phyloP scores from a whole-genome alignment of 495 filamentous ascomycete species.

The Aspergillus cavernicola region DNA sequence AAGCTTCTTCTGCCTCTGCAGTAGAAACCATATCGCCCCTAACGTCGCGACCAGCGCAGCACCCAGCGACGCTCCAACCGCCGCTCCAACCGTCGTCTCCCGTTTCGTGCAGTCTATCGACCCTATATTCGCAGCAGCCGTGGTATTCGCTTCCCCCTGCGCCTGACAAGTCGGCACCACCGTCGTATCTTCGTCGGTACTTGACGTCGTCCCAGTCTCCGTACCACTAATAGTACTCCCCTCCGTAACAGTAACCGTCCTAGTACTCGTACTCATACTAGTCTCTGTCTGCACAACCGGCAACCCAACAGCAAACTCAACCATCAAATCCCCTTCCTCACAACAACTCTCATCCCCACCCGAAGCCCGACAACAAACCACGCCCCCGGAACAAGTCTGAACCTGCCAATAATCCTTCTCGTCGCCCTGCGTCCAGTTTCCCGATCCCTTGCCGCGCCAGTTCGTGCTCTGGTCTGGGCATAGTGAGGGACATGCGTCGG shows the following conservation, averaged over 20 bases:
- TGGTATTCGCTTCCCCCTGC: too few relatives aligned
- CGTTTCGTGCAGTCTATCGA: not conserved
- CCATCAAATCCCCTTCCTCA: not conserved
- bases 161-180: not conserved
- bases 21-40: not conserved
- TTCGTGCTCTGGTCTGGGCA: not conserved
- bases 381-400: not conserved
- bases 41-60: not conserved
- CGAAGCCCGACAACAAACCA: not conserved
- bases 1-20: not conserved
- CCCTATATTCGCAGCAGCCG: too few relatives aligned
- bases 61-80: not conserved
- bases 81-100: not conserved
- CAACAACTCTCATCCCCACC: not conserved
- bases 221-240: too few relatives aligned
- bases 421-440: not conserved
- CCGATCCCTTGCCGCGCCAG: not conserved
- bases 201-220: not conserved
- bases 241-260: not conserved
- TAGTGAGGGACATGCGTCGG: not conserved
- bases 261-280: not conserved
- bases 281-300: not conserved
- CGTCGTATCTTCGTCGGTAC: not conserved
- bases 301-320: not conserved
- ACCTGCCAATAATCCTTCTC: not conserved